phyloP scores from a whole-genome alignment of 805 yeast species.

The Clavispora vitiphila region DNA sequence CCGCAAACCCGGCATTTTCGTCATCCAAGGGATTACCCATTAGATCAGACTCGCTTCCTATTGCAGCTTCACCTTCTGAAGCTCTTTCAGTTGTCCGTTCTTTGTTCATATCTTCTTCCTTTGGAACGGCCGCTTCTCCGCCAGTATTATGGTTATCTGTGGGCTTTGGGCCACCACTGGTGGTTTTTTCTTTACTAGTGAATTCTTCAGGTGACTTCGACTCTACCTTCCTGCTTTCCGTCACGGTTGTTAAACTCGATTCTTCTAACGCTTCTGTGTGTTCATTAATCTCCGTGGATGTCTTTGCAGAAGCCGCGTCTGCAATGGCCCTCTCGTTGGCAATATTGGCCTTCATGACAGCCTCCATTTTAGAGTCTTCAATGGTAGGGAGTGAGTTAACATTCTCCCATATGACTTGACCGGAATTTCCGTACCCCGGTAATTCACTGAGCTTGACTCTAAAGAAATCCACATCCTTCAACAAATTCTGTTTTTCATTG shows the following conservation, averaged over 20 bases:
- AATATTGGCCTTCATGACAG: conserved; percentile 38
- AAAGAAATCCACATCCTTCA: conserved; percentile 61
- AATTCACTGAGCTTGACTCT: conserved; percentile 54
- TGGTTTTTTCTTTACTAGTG: too few relatives aligned
- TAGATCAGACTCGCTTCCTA: too few relatives aligned
- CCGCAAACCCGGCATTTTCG: too few relatives aligned
- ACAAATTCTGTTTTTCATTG: conserved; percentile 48
- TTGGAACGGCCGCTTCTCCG: too few relatives aligned
- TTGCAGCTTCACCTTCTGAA: too few relatives aligned
- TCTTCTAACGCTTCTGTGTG: not conserved
- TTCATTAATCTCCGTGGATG: not conserved
- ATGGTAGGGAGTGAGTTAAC: conserved; percentile 48
- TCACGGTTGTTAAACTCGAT: not conserved
- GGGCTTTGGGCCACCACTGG: too few relatives aligned
- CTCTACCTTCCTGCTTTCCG: not conserved
- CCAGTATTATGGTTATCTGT: too few relatives aligned
- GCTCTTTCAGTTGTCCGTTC: too few relatives aligned
- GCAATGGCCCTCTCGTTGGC: conserved; percentile 9
- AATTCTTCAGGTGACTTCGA: not conserved
- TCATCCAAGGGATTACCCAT: too few relatives aligned
- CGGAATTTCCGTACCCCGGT: conserved; percentile 58
- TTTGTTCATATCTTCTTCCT: too few relatives aligned
- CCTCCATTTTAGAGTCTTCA: conserved; percentile 46
- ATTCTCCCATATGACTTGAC: conserved; percentile 58
- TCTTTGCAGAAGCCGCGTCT: not conserved